Percentiles rank a stretch among this genome's conserved stretches.
phyloP scores from a whole-genome alignment of 2,329 filamentous ascomycete species.

The Hysterium pulicare region DNA sequence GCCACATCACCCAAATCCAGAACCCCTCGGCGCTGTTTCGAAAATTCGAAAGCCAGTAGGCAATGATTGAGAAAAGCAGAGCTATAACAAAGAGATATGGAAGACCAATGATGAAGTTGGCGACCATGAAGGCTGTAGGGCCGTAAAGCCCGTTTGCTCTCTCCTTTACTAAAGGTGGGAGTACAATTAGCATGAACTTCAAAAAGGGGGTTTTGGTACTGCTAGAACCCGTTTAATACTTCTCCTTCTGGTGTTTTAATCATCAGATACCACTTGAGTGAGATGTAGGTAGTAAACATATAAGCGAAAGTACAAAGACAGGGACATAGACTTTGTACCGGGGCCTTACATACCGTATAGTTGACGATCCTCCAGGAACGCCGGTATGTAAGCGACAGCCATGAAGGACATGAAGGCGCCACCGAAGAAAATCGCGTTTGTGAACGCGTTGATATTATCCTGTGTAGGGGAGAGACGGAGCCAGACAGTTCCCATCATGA shows the following conservation, averaged over 20 bases:
- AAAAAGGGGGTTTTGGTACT: no score
- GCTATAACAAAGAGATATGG: constrained; percentile 77
- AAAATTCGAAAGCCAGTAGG: constrained; percentile 80
- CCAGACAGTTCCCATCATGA: constrained; percentile 90
- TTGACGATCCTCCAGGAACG: constrained; percentile 74
- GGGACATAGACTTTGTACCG: no score
- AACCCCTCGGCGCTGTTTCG: constrained; percentile 63
- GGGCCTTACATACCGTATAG: no score
- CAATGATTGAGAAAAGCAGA: constrained; percentile 68
- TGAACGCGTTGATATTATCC: constrained; percentile 73
- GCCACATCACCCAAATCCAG: constrained; percentile 76
- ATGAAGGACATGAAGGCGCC: constrained; percentile 54
- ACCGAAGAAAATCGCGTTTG: constrained; percentile 68
- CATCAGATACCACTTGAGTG: no score
- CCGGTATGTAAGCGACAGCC: constrained; percentile 74
- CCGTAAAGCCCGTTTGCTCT: constrained; percentile 79
- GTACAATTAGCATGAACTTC: no score
- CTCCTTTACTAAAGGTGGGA: no score
- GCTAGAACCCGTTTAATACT: no score
- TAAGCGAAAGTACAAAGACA: no score
- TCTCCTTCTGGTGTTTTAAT: no score
- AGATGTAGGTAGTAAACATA: no score
- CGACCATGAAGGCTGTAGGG: constrained; percentile 65
- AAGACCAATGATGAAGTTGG: constrained; percentile 79
- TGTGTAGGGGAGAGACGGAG: constrained; percentile 67